Percentiles rank a stretch among this genome's conserved stretches.
Conservation (phyloP, 305 asterid species). For the Rubia balearica region DNA sequence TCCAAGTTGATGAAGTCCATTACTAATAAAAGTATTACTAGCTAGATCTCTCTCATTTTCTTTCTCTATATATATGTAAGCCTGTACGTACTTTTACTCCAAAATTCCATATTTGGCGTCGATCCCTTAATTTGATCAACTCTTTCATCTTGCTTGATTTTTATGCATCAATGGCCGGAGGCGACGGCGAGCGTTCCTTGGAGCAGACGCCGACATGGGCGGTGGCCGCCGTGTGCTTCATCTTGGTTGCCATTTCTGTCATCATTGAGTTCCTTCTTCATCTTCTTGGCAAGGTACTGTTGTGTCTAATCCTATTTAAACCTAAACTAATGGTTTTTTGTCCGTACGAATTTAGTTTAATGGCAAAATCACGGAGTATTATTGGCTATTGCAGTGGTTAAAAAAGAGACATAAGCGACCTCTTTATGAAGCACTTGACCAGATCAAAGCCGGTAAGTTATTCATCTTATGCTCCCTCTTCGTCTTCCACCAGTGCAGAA, state of each 20-base stretch:
- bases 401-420: constrained; percentile 41
- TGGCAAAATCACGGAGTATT: not conserved
- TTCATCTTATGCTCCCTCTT: not conserved
- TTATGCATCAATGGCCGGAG: constrained; percentile 1
- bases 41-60: not conserved
- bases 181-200: constrained; percentile 16
- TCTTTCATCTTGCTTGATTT: not conserved
- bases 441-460: constrained; percentile 55
- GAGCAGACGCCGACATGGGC: constrained; percentile 82
- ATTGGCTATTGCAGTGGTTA: constrained; percentile 46
- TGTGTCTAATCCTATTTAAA: too few relatives aligned
- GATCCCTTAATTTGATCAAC: not conserved
- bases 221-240: constrained; percentile 55
- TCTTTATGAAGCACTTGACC: constrained; percentile 62
- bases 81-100: not conserved
- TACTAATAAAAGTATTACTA: not conserved
- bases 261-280: constrained; percentile 41
- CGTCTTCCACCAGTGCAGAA: too few relatives aligned
- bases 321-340: too few relatives aligned
- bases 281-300: constrained; percentile 31
- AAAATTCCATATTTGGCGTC: not conserved
- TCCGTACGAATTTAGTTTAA: not conserved
- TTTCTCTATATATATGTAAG: constrained; percentile 6
- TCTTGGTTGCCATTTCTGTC: constrained; percentile 55
- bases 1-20: not conserved